Evolutionary conservation across 805 yeast genomes (phyloP).

Genomic region (Candida pini): DNA sequence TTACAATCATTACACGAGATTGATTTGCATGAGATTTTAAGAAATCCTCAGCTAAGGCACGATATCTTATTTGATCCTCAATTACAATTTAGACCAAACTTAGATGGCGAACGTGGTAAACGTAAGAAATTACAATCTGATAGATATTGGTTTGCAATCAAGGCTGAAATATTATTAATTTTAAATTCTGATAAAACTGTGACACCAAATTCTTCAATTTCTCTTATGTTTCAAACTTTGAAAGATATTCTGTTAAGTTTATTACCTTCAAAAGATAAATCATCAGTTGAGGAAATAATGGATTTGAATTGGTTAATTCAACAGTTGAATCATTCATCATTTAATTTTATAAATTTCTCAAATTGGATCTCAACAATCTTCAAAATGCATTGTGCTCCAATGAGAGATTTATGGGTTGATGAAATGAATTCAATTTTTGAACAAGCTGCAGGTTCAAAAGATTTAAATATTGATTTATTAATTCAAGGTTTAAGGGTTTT

Average conservation of each 20-base stretch:
- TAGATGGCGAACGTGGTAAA: constrained; percentile 86
- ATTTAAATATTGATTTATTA: constrained; percentile 33
- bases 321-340: constrained; percentile 64
- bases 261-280: constrained; percentile 71
- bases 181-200: constrained; percentile 11
- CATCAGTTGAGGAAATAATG: constrained; percentile 60
- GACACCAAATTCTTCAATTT: constrained; percentile 34
- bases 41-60: constrained; percentile 88
- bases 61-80: constrained; percentile 91
- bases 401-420: constrained; percentile 87
- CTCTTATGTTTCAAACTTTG: constrained; percentile 70
- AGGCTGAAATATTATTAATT: constrained; percentile 52
- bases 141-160: constrained; percentile 77
- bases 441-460: constrained; percentile 29
- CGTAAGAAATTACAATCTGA: constrained; percentile 72
- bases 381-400: constrained; percentile 91
- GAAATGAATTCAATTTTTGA: constrained; percentile 64
- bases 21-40: constrained; percentile 80
- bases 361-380: constrained; percentile 72
- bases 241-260: constrained; percentile 69
- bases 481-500: constrained; percentile 74
- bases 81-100: constrained; percentile 82
- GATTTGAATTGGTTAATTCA: constrained; percentile 74
- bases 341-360: constrained; percentile 66
- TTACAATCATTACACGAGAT: constrained; percentile 77